These are phyloP conservation scores for Emergomyces pasteurianus DNA, from an alignment of 2,329 filamentous ascomycete genomes.

Conservation along the genomic window DNA sequence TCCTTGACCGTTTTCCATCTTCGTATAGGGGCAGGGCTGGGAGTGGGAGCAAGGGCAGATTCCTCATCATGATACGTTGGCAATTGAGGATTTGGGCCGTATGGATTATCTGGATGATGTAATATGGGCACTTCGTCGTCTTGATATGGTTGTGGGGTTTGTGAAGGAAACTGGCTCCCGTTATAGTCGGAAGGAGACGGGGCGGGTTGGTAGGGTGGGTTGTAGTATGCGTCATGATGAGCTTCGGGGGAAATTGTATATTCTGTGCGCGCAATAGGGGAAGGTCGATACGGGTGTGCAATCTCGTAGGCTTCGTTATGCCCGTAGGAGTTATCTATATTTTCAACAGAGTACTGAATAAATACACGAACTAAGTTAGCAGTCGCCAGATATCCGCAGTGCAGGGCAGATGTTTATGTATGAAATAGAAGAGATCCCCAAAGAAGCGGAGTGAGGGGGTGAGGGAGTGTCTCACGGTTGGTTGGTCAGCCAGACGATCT, in stretches of 20 bases:
- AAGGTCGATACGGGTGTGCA: slow-evolving; percentile 33
- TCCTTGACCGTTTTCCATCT: slow-evolving; percentile 98
- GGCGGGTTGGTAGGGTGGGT: slow-evolving; percentile 65
- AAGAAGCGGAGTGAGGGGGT: too few species aligned
- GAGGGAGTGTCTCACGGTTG: slow-evolving; percentile 52
- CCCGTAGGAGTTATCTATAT: slow-evolving; percentile 51
- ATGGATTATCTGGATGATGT: slow-evolving; percentile 45
- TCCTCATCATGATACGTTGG: slow-evolving; percentile 33
- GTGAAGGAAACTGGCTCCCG: slow-evolving; percentile 41
- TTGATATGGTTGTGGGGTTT: slow-evolving; percentile 46
- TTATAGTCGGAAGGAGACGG: slow-evolving; percentile 44
- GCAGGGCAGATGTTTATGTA: too few species aligned
- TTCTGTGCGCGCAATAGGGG: slow-evolving; percentile 46
- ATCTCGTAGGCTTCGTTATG: slow-evolving; percentile 50
- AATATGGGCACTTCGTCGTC: slow-evolving; percentile 70
- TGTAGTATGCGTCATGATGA: slow-evolving; percentile 80
- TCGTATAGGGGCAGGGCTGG: slow-evolving; percentile 53
- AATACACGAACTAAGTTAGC: neutral
- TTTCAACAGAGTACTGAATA: slow-evolving; percentile 57
- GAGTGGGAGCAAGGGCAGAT: slow-evolving; percentile 23
- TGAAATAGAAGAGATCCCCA: too few species aligned
- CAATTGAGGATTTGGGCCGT: slow-evolving; percentile 45
- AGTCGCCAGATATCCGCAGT: too few species aligned
- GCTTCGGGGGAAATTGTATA: slow-evolving; percentile 71
- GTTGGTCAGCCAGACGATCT: slow-evolving; percentile 71